A percentile compares a stretch with the other conserved stretches of the same genome.
Conservation (phyloP, 2,329 filamentous ascomycete species). For the Escovopsis sp. region DNA sequence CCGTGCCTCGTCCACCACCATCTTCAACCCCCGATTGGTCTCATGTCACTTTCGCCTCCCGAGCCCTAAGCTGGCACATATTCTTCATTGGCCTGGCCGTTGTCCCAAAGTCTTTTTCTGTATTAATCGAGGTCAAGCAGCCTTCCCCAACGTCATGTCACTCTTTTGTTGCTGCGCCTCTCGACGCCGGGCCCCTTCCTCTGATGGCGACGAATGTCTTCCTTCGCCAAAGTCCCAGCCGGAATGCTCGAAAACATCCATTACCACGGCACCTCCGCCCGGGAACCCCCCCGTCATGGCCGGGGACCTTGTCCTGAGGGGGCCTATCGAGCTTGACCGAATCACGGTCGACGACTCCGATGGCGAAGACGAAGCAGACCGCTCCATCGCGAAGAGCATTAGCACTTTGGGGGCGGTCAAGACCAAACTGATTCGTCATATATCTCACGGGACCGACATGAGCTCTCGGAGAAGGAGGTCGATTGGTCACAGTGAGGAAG, state of each 20-base stretch:
- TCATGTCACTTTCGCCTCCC: background rate
- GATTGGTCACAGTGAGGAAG: constrained; percentile 34
- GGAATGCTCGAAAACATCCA: background rate
- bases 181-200: constrained; percentile 1
- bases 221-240: background rate
- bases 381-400: constrained; percentile 17
- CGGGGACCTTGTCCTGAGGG: background rate
- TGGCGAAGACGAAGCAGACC: constrained; percentile 19
- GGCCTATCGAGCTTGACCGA: constrained; percentile 16
- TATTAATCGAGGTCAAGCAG: background rate
- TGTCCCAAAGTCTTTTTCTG: background rate
- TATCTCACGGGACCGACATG: constrained; percentile 29
- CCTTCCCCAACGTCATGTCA: constrained; percentile 4
- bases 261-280: background rate
- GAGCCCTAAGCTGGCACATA: background rate
- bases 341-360: constrained; percentile 23
- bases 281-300: background rate
- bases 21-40: background rate
- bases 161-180: constrained; percentile 5
- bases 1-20: background rate
- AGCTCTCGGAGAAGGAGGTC: constrained; percentile 26
- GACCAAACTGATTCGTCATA: constrained; percentile 28
- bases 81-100: background rate
- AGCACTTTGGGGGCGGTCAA: constrained; percentile 31
- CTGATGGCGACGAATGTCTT: background rate